A percentile compares a stretch with the other conserved stretches of the same genome.
Evolutionary conservation across 371 early-diverging fungal species (phyloP).

Genomic region (Mortierella sp.): DNA sequence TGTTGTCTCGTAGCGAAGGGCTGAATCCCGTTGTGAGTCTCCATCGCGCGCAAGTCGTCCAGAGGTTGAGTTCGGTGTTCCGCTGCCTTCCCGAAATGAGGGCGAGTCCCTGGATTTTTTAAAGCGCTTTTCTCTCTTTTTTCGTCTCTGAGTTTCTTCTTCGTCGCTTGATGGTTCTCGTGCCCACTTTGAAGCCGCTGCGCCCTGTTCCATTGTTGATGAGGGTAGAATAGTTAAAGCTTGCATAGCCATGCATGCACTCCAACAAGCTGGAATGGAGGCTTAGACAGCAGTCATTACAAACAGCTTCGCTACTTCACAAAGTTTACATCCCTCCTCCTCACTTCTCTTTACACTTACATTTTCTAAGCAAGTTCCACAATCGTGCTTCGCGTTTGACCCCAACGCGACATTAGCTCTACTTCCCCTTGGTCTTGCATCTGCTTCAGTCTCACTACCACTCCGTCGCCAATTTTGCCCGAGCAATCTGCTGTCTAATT

Average conservation of each 20-base stretch:
- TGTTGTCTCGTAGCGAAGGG: slow-evolving; percentile 12
- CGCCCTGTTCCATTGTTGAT: slow-evolving; percentile 44
- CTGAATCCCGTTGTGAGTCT: slow-evolving; percentile 17
- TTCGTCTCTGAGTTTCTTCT: slow-evolving; percentile 31
- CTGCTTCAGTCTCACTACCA: not conserved
- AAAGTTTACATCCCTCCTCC: not conserved
- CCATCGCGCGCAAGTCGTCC: slow-evolving; percentile 20
- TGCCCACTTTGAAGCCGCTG: slow-evolving; percentile 49
- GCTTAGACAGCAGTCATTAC: slow-evolving; percentile 11
- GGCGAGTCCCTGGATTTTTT: slow-evolving; percentile 49
- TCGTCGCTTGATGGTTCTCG: slow-evolving; percentile 49
- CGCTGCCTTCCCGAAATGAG: slow-evolving; percentile 31
- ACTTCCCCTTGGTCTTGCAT: not conserved
- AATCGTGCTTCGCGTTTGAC: not conserved
- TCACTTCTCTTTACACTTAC: not conserved
- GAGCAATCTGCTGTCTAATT: not conserved
- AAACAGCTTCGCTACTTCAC: not conserved
- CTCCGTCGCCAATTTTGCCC: not conserved
- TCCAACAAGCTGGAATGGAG: not conserved
- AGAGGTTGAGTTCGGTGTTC: slow-evolving; percentile 32
- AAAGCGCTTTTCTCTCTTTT: slow-evolving; percentile 35
- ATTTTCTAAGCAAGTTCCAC: not conserved
- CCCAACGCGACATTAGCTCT: not conserved
- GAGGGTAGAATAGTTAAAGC: not conserved
- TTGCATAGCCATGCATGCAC: not conserved